These are phyloP conservation scores for Lasiodiplodia sp. DNA, from an alignment of 2,329 filamentous ascomycete genomes.

Conservation along the genomic window DNA sequence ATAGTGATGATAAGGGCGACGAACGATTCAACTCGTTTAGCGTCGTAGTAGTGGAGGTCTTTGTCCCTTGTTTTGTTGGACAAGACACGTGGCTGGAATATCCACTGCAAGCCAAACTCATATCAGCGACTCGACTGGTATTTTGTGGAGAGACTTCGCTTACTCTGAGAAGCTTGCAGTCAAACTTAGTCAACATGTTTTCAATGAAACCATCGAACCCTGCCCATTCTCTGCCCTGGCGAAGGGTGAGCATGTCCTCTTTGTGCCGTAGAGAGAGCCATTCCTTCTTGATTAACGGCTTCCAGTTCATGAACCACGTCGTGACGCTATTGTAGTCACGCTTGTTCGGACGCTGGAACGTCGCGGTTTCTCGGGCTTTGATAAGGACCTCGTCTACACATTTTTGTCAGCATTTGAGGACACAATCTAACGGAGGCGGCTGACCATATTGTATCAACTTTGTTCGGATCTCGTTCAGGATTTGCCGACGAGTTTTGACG, in stretches of 20 bases:
- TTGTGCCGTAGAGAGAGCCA: constrained; percentile 48
- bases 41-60: constrained; percentile 47
- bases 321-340: constrained; percentile 50
- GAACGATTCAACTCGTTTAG: constrained; percentile 47
- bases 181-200: constrained; percentile 39
- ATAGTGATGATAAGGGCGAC: constrained; percentile 52
- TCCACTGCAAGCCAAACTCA: constrained; percentile 36
- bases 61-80: constrained; percentile 45
- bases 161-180: constrained; percentile 39
- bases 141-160: constrained; percentile 27
- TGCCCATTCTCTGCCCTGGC: constrained; percentile 50
- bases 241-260: constrained; percentile 51
- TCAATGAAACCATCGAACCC: constrained; percentile 51
- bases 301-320: constrained; percentile 45
- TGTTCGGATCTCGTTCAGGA: constrained; percentile 42
- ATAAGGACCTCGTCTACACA: constrained; percentile 47
- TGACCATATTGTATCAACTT: constrained; percentile 47
- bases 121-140: background rate
- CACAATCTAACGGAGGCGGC: background rate
- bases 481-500: constrained; percentile 33
- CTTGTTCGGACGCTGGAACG: constrained; percentile 49
- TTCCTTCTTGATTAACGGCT: constrained; percentile 46
- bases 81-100: constrained; percentile 50
- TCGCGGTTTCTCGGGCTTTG: constrained; percentile 46
- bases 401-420: background rate